Evolutionary conservation across 2,329 filamentous ascomycete genomes (phyloP), one percentile per base, ranked within the genome.

Genomic region (Gnomoniopsis smithogilvyi): DNA sequence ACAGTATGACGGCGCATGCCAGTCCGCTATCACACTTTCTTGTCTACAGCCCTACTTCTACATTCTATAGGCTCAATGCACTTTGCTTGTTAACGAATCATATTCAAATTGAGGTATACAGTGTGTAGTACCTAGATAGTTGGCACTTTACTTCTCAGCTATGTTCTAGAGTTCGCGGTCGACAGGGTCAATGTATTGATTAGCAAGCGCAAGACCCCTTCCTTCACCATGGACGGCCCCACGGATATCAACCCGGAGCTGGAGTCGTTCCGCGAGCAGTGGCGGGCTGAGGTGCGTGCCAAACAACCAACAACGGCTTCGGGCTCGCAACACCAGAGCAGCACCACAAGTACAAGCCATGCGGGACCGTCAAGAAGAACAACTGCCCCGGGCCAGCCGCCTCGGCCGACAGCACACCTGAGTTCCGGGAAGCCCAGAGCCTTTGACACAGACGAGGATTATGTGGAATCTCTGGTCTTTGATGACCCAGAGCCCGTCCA

Each of bases 231-330:
- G 69, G 64, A 63, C 38, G 21, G 38, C 36, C 47, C 65, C 10
- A 56, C 77, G 64, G 74, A 78, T 58, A 73, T 81, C 51, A 81
- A 85, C 70, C 81, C 87, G 53, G 92, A 96, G 73, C 84, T 97
- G 61, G 91, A 96, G 73, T 87, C 84, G 49, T 97, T 97, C 75
- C 88, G 94, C 64, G 83, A 85, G 68, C 83, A 92, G 79, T 97
- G 93, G 93, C 85, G 86, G 60, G 88, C 91, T 66, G 93, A 97
- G 71, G 89, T 96, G 7, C 69, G 78, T 51, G 73, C 74, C 2
- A 78, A 69, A 62, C 68, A 73, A 55, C 33, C 69, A 17, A 52
- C 52, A 38, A 8, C 65, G 11, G 53, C n/a, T n/a, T n/a, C 57
- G 22, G 34, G 46, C 3, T 45, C 49, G 21, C 47, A 53, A 12